Evolutionary conservation across 169 alveolate species (phyloP).

Genomic region (Plasmodium relictum): DNA sequence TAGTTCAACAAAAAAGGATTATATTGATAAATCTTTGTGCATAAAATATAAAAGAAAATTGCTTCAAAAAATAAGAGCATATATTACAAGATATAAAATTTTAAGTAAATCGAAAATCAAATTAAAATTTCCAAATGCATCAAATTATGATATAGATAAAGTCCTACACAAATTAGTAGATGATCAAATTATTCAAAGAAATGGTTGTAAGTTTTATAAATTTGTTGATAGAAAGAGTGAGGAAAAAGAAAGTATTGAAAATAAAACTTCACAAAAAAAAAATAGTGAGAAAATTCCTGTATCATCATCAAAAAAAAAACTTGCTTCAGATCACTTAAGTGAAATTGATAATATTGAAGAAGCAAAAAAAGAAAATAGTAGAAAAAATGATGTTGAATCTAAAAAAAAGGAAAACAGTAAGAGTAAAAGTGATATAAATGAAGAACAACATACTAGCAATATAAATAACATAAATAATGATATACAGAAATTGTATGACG

Average conservation of each 20-base stretch:
- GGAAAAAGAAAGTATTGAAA: conserved; percentile 3
- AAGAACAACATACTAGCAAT: not conserved
- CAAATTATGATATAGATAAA: conserved; percentile 41
- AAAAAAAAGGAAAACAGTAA: conserved; percentile 1
- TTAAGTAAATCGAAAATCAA: conserved; percentile 22
- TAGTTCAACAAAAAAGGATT: not conserved
- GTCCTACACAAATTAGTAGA: conserved; percentile 32
- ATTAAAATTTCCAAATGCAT: conserved; percentile 26
- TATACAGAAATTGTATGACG: conserved; percentile 59
- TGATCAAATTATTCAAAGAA: conserved; percentile 24
- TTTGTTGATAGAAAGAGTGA: conserved; percentile 16
- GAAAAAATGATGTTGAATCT: conserved; percentile 45
- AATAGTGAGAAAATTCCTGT: not conserved
- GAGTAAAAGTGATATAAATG: not conserved
- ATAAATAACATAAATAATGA: conserved; percentile 41
- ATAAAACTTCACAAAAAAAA: not conserved
- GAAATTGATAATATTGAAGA: not conserved
- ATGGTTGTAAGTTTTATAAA: conserved; percentile 12
- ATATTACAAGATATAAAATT: conserved; percentile 58
- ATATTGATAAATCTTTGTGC: not conserved
- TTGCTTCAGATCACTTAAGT: too few relatives aligned
- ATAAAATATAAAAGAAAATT: not conserved
- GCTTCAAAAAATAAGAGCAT: conserved; percentile 9
- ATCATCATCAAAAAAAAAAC: not conserved
- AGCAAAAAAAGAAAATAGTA: not conserved